Base-by-base conservation (phyloP, 352 stramenopile species). In the Pythium monospermum region DNA sequence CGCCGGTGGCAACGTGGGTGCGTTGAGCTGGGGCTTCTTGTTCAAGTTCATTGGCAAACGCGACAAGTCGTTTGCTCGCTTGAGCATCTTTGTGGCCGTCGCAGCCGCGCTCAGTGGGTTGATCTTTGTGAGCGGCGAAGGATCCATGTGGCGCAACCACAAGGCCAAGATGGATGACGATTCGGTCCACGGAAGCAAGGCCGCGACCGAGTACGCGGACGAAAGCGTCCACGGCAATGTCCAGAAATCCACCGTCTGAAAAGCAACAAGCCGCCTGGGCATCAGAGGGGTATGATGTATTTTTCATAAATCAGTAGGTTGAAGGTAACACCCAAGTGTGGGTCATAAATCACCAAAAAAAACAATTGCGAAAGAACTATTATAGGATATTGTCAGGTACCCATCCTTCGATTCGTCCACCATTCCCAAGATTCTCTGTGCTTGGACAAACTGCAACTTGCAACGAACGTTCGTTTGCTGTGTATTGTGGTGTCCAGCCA, bases 1-100 rank as follows among this genome's bases (percentile, higher is more conserved):
- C 11, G 73, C 71, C 31, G 71, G 71, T 4, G 73, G 73, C 10
- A 83, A 78, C 42, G 49, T 74, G 28, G 73, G 73, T 2, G 71
- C 38, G 10, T 26, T 44, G n/a, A 22, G 38, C 38, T 44, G 38
- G 38, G 38, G 38, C 16, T 44, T 44, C 19, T 21, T 44, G 15
- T 44, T 44, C 38, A 44, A 44, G 19, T n/a, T 21, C 16, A 44
- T 44, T 21, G 38, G 38, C 38, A 44, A 44, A 15, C 38, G 38
- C 19, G 38, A 44, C 38, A 44, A 44, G 18, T 22, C 38, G 6
- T 44, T 44, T 22, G 16, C 38, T 12, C 38, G 38, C 38, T 21
- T 44, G n/a, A 44, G 38, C 38, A 44, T 44, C 38, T 44, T 44
- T 21, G 38, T 44, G 16, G 38, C 5, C 4, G 18, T 15, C 4